Evolutionary conservation across 805 yeast genomes (phyloP).

Genomic region (Torulaspora gathmanii): DNA sequence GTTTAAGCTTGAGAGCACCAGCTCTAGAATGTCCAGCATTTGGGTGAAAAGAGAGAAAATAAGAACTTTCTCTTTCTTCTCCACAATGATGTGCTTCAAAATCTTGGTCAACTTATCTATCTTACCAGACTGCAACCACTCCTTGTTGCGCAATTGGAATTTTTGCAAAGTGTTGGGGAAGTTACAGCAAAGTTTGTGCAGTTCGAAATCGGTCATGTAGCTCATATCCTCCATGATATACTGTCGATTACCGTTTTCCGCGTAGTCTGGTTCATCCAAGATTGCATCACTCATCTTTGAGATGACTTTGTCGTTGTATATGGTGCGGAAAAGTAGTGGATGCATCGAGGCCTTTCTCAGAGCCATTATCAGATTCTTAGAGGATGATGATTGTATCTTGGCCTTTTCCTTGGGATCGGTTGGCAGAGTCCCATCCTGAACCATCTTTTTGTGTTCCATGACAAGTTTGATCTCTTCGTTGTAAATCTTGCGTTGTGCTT

Average conservation of each 20-base stretch:
- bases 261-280: conserved; percentile 74
- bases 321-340: conserved; percentile 73
- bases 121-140: conserved; percentile 71
- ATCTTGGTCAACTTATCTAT: conserved; percentile 52
- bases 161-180: conserved; percentile 62
- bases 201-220: conserved; percentile 88
- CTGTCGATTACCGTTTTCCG: conserved; percentile 61
- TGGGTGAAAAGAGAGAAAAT: conserved; percentile 92
- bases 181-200: conserved; percentile 65
- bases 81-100: conserved; percentile 49
- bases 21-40: conserved; percentile 81
- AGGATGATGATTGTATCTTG: conserved; percentile 35
- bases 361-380: conserved; percentile 74
- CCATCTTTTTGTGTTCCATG: conserved; percentile 34
- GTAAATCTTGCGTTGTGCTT: conserved; percentile 55
- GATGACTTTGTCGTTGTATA: conserved; percentile 53
- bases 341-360: conserved; percentile 90
- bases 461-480: conserved; percentile 48
- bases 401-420: conserved; percentile 29
- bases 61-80: conserved; percentile 59
- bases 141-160: conserved; percentile 49
- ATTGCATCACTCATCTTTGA: conserved; percentile 69
- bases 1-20: conserved; percentile 56
- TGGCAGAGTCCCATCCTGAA: conserved; percentile 21
- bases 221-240: conserved; percentile 91